Evolutionary conservation across 2,329 filamentous ascomycete species (phyloP).

Genomic region (Cladosporium oxysporum): DNA sequence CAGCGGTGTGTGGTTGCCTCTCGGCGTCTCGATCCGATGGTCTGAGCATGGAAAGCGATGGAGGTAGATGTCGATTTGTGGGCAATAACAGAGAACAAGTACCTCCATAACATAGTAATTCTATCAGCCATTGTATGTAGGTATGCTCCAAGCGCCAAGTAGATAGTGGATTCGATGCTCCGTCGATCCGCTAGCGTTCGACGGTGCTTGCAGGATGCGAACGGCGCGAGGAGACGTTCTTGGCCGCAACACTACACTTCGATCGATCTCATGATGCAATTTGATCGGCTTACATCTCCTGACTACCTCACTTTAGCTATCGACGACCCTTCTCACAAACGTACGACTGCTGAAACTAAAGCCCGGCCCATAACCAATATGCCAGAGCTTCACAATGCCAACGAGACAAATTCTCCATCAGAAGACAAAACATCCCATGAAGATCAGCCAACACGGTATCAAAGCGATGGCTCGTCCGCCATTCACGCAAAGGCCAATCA

Average conservation of each 20-base stretch:
- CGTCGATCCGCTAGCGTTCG: neutral
- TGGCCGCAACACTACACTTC: neutral
- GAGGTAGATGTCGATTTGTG: neutral
- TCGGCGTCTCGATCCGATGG: neutral
- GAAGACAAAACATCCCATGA: neutral
- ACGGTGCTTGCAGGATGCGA: neutral
- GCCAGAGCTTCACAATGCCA: neutral
- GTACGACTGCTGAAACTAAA: neutral
- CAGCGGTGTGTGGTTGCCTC: neutral
- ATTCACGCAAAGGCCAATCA: neutral
- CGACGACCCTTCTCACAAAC: neutral
- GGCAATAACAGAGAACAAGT: too few species aligned
- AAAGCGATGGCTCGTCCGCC: neutral
- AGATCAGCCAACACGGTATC: neutral
- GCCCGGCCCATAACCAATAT: neutral
- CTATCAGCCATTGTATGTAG: too few species aligned
- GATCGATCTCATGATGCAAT: neutral
- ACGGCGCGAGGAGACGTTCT: neutral
- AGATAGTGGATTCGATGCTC: neutral
- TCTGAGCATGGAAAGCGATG: neutral
- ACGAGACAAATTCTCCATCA: neutral
- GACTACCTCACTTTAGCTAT: neutral
- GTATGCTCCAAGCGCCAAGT: neutral
- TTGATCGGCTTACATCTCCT: neutral
- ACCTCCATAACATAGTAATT: too few species aligned